Conservation (phyloP, 768 basidiomycete genomes). For the Suillus occidentalis region DNA sequence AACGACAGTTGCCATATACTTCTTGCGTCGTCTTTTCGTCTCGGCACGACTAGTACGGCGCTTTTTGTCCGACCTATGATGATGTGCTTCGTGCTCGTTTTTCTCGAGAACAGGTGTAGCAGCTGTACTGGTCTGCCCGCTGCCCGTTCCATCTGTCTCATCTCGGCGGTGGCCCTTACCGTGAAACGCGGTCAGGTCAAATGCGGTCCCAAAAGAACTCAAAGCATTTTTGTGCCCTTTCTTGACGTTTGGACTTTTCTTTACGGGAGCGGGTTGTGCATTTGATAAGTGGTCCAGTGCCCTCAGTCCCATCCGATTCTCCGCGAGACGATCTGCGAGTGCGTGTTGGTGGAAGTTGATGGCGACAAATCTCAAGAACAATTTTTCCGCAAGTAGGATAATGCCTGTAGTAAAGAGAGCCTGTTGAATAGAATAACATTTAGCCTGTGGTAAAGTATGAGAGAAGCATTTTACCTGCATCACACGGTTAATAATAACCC, state of each 20-base stretch:
- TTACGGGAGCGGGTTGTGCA: constrained; percentile 47
- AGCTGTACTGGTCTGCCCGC: constrained; percentile 18
- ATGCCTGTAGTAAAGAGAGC: constrained; percentile 45
- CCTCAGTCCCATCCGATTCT: constrained; percentile 68
- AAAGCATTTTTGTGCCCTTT: constrained; percentile 46
- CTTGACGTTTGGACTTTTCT: constrained; percentile 41
- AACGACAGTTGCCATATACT: constrained; percentile 61
- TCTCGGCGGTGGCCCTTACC: constrained; percentile 9
- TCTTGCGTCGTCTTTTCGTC: constrained; percentile 44
- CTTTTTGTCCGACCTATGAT: constrained; percentile 14
- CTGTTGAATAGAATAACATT: constrained; percentile 23
- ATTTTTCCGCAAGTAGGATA: constrained; percentile 51
- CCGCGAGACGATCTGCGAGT: constrained; percentile 68
- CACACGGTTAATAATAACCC: constrained; percentile 66
- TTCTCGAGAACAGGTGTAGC: constrained; percentile 14
- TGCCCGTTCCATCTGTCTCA: constrained; percentile 8
- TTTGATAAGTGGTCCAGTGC: constrained; percentile 73
- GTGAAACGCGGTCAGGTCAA: constrained; percentile 30
- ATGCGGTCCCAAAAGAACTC: constrained; percentile 37
- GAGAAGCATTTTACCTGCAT: constrained; percentile 53
- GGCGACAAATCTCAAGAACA: constrained; percentile 73
- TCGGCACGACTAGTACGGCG: constrained; percentile 27
- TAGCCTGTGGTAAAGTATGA: constrained; percentile 9
- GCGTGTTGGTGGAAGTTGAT: constrained; percentile 81
- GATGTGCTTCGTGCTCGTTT: constrained; percentile 13